Evolutionary conservation across 352 stramenopile genomes (phyloP), one percentile per base, ranked within the genome.

Genomic region (Phytophthora rubi): DNA sequence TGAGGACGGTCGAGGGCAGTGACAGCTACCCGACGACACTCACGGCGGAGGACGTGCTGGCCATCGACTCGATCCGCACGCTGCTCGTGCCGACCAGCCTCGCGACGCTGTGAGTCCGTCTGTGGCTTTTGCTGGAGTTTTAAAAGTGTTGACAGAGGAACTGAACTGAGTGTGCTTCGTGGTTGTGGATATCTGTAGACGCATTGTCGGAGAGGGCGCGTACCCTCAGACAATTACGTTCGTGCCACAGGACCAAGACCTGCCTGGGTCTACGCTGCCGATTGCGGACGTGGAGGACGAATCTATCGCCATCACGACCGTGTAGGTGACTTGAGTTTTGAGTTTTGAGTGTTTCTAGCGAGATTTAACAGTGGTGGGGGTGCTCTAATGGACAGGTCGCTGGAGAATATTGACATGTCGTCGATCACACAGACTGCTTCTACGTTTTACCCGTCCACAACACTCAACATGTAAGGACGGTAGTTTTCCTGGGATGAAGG

Each of bases 321-420:
- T 79, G 72, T 79, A 56, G 42, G 72, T 54, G 18, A 15, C 21
- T n/a, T 53, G 13, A 49, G 10, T 23, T 18, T 18, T 53, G 0
- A 37, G 52, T 4, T n/a, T 35, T 5, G 45, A 48, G 4, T 9
- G 28, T 28, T 26, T 23, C 18, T 6, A n/a, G 18, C 15, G 18
- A n/a, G 12, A 55, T 53, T 23, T 70, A 8, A 56, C 10, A 10
- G 2, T 10, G 47, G 26, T 18, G 37, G 32, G 37, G 39, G 18
- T 44, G 18, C 6, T 54, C 13, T 47, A 0, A 47, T 39, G 8
- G 16, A 49, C 53, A 80, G 72, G 6, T 65, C 62, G 6, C 48
- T 80, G 39, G 59, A 71, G 23, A 80, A 80, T 37, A 76, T 80
- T 49, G 72, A 80, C 49, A 58, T 80, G 60, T 71, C 70, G 18